These are phyloP conservation scores for Oropetium thomaeum DNA, from an alignment of 176 grass and related monocot species.

Conservation along the genomic window DNA sequence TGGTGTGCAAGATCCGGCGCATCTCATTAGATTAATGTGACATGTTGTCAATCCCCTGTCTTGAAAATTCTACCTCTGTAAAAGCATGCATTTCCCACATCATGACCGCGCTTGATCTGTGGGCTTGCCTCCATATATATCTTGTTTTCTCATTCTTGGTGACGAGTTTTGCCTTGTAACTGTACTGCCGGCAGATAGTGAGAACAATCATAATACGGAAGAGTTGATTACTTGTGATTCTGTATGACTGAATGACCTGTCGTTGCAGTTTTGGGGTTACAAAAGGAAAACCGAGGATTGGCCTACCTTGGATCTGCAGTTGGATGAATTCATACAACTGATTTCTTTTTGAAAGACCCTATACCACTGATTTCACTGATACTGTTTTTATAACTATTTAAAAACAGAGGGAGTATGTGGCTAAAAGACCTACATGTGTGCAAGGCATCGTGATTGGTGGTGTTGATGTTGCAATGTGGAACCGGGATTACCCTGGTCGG, in stretches of 20 bases:
- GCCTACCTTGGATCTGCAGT: background rate
- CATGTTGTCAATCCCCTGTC: no score
- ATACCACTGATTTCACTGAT: background rate
- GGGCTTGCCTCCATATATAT: no score
- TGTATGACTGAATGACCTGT: background rate
- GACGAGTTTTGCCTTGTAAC: no score
- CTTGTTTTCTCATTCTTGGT: no score
- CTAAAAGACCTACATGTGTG: background rate
- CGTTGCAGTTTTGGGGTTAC: background rate
- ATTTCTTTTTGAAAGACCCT: background rate
- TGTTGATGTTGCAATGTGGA: background rate
- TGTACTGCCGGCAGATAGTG: constrained; percentile 9
- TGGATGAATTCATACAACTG: background rate
- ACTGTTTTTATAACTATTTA: no score
- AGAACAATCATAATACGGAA: background rate
- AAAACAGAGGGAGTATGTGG: no score
- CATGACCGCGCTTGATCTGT: no score
- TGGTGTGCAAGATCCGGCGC: constrained; percentile 89
- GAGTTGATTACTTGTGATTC: background rate
- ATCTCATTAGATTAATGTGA: constrained; percentile 62
- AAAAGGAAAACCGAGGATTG: no score
- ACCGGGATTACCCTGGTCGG: background rate
- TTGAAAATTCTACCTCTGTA: background rate
- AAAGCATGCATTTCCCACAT: background rate
- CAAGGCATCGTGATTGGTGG: background rate